A percentile compares a stretch with the other conserved stretches of the same genome.
These are phyloP conservation scores for Solanum hybrid DNA, from an alignment of 305 asterid species.

Conservation along the genomic window DNA sequence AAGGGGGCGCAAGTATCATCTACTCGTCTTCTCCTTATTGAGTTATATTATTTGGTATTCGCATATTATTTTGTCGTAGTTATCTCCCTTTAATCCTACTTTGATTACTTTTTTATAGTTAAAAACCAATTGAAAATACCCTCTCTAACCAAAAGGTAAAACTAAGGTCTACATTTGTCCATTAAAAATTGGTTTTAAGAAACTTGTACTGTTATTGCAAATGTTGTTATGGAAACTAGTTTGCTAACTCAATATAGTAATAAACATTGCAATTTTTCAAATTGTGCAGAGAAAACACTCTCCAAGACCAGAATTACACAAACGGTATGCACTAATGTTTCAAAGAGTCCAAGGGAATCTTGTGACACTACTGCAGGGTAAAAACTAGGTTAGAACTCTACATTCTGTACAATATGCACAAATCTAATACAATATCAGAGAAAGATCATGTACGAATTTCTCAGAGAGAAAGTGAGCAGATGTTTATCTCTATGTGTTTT, in stretches of 20 bases:
- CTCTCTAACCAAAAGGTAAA: background rate
- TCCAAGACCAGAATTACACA: background rate
- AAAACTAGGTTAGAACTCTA: constrained; percentile 14
- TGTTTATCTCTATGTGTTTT: constrained; percentile 3
- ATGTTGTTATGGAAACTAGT: too few relatives aligned
- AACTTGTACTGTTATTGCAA: background rate
- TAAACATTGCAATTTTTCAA: background rate
- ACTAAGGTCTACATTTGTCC: background rate
- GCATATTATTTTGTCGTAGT: background rate
- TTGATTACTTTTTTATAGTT: background rate
- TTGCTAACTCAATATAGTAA: background rate
- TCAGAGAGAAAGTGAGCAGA: constrained; percentile 12
- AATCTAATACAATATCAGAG: constrained; percentile 14
- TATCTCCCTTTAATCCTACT: background rate
- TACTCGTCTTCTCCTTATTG: background rate
- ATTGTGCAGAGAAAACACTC: background rate
- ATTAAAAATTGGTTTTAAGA: background rate
- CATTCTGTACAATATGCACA: constrained; percentile 41
- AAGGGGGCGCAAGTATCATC: background rate
- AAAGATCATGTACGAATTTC: constrained; percentile 15
- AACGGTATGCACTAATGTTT: background rate
- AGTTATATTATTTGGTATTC: background rate
- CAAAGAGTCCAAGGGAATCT: background rate
- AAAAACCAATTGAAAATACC: background rate
- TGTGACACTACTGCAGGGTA: background rate